Evolutionary conservation across 306 rosid genomes (phyloP).

Genomic region (Senna tora): DNA sequence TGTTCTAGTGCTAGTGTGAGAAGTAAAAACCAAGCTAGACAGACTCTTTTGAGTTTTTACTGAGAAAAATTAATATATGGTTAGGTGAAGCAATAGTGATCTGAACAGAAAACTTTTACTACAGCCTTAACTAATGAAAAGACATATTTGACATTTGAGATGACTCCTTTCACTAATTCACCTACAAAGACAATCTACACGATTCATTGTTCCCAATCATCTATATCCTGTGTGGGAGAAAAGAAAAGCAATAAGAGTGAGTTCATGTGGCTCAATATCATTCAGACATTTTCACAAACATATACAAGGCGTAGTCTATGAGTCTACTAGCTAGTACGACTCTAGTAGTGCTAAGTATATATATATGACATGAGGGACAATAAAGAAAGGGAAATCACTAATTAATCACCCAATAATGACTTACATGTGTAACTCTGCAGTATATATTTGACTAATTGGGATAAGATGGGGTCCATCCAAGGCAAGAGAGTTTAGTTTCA

Average conservation of each 20-base stretch:
- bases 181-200: background rate
- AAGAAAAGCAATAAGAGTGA: no score
- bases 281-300: background rate
- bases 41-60: background rate
- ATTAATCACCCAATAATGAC: background rate
- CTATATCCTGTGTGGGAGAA: background rate
- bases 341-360: background rate
- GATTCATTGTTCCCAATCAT: background rate
- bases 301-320: background rate
- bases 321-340: no score
- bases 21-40: background rate
- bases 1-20: background rate
- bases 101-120: slow-evolving; percentile 52
- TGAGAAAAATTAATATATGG: background rate
- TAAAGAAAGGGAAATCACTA: no score
- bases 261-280: background rate
- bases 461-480: slow-evolving; percentile 33
- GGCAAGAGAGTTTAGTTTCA: no score
- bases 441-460: slow-evolving; percentile 23
- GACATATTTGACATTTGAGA: slow-evolving; percentile 39
- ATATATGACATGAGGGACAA: background rate
- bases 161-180: slow-evolving; percentile 35
- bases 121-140: slow-evolving; percentile 41
- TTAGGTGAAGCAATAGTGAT: slow-evolving; percentile 35
- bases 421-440: slow-evolving; percentile 8